phyloP scores from a whole-genome alignment of 2,329 filamentous ascomycete species.

The Pseudocercospora vitis region DNA sequence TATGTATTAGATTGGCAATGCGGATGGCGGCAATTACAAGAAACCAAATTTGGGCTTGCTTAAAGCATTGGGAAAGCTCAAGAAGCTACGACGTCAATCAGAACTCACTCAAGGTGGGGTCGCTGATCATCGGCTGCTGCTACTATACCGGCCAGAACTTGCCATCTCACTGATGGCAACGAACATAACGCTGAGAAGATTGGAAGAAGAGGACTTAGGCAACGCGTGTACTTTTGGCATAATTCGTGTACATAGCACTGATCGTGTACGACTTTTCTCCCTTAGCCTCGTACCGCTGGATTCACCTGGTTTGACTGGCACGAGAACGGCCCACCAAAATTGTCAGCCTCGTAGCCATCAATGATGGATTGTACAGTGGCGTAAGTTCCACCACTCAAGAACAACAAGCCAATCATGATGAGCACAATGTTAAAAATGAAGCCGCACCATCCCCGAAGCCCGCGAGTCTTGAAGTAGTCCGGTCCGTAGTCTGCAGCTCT shows the following conservation, averaged over 20 bases:
- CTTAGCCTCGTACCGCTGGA: background rate
- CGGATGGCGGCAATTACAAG: background rate
- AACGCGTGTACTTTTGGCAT: background rate
- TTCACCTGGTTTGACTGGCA: constrained; percentile 15
- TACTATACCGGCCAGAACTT: too few species aligned
- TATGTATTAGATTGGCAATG: background rate
- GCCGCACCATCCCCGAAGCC: constrained; percentile 54
- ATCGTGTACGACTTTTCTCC: too few species aligned
- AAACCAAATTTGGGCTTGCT: constrained; percentile 2
- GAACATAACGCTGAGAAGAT: too few species aligned
- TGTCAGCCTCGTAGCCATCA: constrained; percentile 47
- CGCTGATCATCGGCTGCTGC: background rate
- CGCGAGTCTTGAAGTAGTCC: constrained; percentile 54
- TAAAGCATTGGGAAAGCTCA: background rate
- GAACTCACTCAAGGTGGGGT: background rate
- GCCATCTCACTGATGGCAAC: too few species aligned
- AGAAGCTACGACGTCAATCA: constrained; percentile 2
- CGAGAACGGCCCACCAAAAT: constrained; percentile 44
- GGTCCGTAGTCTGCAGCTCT: constrained; percentile 62
- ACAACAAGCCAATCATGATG: constrained; percentile 74
- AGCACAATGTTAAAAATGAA: constrained; percentile 70
- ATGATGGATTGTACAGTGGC: constrained; percentile 70
- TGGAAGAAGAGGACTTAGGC: too few species aligned
- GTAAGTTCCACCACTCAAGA: constrained; percentile 80
- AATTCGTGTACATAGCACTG: too few species aligned